Conservation (phyloP, 1,284 basidiomycete species). For the Xerocomus amazonicus region DNA sequence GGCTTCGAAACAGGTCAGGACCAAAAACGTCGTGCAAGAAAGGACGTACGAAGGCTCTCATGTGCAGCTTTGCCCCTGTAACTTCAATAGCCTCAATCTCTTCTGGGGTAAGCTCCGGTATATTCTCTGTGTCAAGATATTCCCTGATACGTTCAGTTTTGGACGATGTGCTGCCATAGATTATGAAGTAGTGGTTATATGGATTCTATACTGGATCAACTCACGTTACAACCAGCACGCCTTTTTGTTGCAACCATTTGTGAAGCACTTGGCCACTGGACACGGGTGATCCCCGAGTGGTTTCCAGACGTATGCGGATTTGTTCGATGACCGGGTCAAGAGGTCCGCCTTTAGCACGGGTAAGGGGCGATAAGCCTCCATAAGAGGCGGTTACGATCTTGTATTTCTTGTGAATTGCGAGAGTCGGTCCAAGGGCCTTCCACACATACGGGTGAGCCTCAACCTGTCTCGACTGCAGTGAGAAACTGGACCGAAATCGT, state of each 20-base stretch:
- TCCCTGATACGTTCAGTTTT: constrained; percentile 67
- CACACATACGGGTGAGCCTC: constrained; percentile 81
- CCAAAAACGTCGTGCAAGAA: not conserved
- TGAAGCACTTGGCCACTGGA: constrained; percentile 53
- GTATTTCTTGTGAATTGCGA: constrained; percentile 54
- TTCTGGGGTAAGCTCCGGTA: constrained; percentile 56
- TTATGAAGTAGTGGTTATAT: constrained; percentile 1
- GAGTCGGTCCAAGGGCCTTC: constrained; percentile 51
- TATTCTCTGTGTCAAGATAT: constrained; percentile 52
- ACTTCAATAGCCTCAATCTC: constrained; percentile 64
- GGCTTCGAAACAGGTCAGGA: constrained; percentile 16
- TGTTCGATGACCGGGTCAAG: constrained; percentile 48
- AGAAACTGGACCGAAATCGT: not conserved
- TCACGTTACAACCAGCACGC: constrained; percentile 67
- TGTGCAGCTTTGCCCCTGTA: constrained; percentile 59
- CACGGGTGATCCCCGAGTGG: constrained; percentile 43
- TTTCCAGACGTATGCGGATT: constrained; percentile 48
- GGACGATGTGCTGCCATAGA: constrained; percentile 55
- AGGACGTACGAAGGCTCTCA: constrained; percentile 32
- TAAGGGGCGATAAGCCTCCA: constrained; percentile 59
- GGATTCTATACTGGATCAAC: constrained; percentile 22
- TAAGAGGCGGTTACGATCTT: constrained; percentile 69
- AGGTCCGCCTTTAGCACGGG: constrained; percentile 53
- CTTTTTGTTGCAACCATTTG: constrained; percentile 60
- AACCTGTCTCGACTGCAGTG: constrained; percentile 45